Conservation (phyloP, 345 rosid genomes). For the Microthlaspi erraticum region DNA sequence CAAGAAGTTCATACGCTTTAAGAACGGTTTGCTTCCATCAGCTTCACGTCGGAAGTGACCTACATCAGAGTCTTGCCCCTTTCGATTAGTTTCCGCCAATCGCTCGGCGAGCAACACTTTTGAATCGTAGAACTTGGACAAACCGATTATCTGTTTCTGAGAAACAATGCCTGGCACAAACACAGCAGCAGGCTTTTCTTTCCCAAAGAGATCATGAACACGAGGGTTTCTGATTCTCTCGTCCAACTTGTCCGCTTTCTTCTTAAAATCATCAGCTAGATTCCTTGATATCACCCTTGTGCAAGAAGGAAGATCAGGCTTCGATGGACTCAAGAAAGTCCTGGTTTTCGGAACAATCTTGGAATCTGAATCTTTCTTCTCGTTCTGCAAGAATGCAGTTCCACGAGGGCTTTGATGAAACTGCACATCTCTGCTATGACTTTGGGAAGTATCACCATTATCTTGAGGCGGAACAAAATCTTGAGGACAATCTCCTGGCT, state of each 20-base stretch:
- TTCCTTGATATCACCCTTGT: conserved; percentile 45
- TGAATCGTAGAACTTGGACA: conserved; percentile 44
- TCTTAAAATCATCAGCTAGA: conserved; percentile 46
- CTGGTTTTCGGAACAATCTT: conserved; percentile 41
- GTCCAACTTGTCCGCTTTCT: conserved; percentile 48
- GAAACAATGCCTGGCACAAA: conserved; percentile 57
- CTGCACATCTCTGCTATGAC: conserved; percentile 45
- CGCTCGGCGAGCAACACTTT: conserved; percentile 44
- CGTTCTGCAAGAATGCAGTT: conserved; percentile 40
- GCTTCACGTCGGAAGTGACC: conserved; percentile 49
- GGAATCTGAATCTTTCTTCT: conserved; percentile 46
- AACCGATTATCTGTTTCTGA: conserved; percentile 45
- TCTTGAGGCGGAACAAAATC: conserved; percentile 45
- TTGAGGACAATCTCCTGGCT: conserved; percentile 43
- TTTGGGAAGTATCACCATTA: conserved; percentile 40
- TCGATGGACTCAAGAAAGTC: conserved; percentile 44
- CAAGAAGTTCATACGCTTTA: conserved; percentile 42
- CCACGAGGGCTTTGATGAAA: conserved; percentile 42
- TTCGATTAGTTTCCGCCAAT: conserved; percentile 42
- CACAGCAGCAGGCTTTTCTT: conserved; percentile 51
- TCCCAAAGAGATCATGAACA: conserved; percentile 46
- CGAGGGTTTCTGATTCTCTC: conserved; percentile 43
- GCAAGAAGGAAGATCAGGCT: conserved; percentile 44
- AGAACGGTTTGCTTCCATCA: conserved; percentile 45
- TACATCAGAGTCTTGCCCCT: conserved; percentile 39